Base-by-base conservation (phyloP, 768 basidiomycete species). In the Lentinula lateritia region DNA sequence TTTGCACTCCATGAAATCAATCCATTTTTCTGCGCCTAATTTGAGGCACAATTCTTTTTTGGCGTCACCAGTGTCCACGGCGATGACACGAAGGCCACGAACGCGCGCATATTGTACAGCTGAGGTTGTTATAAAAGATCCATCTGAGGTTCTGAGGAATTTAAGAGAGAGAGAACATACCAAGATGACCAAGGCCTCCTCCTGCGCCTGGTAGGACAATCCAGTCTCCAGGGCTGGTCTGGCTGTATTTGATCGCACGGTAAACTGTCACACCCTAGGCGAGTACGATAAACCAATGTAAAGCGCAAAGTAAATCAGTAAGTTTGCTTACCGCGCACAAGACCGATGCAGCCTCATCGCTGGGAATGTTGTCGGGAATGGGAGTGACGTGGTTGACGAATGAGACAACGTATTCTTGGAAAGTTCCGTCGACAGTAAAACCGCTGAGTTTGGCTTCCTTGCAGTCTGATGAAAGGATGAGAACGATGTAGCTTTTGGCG, bases 101-200 rank as follows among this genome's bases (percentile, higher is more conserved):
- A 83, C 81, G 50, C 78, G 80, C 12, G 92, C 93, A 67, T 94
- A 94, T 71, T 95, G 92, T 36, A 93, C 72, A 28, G 91, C 86
- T 83, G 52, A 20, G 0, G 18, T 23, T 20, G 15, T 28, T 28
- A 28, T 2, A 3, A 4, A 28, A 4, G 2, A 0, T 28, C 28
- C 28, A 3, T 28, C 2, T 28, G 28, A 28, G 28, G 2, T 28
- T 28, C 28, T 28, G 28, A 2, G 28, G 28, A 28, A 28, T 42
- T 32, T 15, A 41, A 0, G 48, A 16, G 0, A 28, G n/a, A 16
- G 0, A 18, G 45, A 18, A 41, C 70, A 28, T 61, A 86, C 83
- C 90, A 36, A 95, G 81, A 74, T 93, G 90, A 6, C 92, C 93
- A 42, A 93, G 85, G 12, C 92, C 91, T 60, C 89, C 89, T 5